Evolutionary conservation across 164 flowering plant species (phyloP).

Genomic region (Buxus sempervirens): DNA sequence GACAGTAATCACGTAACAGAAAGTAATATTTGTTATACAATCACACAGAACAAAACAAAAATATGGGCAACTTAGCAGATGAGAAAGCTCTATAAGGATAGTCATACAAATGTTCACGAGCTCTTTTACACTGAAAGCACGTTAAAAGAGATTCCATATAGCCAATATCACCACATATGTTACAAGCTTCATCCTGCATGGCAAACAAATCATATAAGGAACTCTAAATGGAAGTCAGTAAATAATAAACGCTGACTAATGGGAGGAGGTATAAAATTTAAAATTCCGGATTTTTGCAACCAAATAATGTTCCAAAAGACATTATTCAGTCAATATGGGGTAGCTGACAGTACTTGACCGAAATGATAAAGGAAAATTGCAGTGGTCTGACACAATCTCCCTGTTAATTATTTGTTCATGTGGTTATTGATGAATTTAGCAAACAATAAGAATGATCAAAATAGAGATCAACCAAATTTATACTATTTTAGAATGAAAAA

Average conservation of each 20-base stretch:
- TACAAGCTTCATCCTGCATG: slow-evolving; percentile 1
- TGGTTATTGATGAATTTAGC: neutral
- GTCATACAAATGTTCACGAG: slow-evolving; percentile 6
- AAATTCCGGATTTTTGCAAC: neutral
- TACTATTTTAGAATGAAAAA: neutral
- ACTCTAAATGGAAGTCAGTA: neutral
- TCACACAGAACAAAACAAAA: neutral
- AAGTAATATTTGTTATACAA: neutral
- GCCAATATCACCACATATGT: slow-evolving; percentile 9
- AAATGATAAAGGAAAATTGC: neutral
- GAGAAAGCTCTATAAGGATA: neutral
- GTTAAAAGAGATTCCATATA: neutral
- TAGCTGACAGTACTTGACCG: too few species aligned
- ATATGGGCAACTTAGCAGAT: neutral
- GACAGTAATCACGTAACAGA: neutral
- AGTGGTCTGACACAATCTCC: neutral
- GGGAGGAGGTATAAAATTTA: neutral
- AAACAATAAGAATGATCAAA: too few species aligned
- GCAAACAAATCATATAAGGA: neutral
- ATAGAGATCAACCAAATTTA: neutral
- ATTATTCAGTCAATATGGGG: neutral
- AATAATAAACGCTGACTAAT: neutral
- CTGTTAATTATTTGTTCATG: neutral
- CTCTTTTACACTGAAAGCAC: neutral
- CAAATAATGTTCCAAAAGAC: neutral